phyloP scores from a whole-genome alignment of 2,329 filamentous ascomycete species.

The Fulvia fulva region DNA sequence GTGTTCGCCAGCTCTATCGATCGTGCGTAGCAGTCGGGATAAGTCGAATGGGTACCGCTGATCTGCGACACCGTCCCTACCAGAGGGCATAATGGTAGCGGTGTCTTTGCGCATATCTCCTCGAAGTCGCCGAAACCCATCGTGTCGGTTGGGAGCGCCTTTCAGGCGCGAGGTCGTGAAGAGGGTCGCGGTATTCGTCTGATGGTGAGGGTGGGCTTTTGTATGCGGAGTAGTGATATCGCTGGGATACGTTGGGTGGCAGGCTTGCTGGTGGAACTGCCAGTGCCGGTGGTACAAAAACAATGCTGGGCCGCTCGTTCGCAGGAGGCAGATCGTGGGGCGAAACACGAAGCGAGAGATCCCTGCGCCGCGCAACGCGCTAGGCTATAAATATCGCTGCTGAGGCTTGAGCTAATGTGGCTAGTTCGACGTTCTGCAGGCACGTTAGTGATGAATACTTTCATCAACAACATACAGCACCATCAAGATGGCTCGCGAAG shows the following conservation, averaged over 20 bases:
- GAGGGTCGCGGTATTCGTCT: not conserved
- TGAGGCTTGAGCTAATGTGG: no score
- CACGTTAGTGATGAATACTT: not conserved
- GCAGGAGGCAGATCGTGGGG: not conserved
- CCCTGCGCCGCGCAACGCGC: not conserved
- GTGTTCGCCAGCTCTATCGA: slow-evolving; percentile 97
- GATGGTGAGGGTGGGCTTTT: not conserved
- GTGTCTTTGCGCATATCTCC: slow-evolving; percentile 75
- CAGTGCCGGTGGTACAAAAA: not conserved
- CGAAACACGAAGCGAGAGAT: not conserved
- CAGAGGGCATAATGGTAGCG: slow-evolving; percentile 81
- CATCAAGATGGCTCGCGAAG: not conserved
- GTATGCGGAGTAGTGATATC: not conserved
- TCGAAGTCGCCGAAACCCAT: slow-evolving; percentile 93
- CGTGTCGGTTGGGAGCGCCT: slow-evolving; percentile 36
- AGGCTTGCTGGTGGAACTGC: not conserved
- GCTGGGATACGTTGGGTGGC: not conserved
- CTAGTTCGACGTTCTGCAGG: not conserved
- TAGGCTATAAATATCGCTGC: not conserved
- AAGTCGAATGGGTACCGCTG: slow-evolving; percentile 63
- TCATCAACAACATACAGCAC: not conserved
- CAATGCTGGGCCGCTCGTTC: not conserved
- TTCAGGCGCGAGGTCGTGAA: slow-evolving; percentile 1
- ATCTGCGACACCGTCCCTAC: slow-evolving; percentile 72
- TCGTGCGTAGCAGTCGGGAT: slow-evolving; percentile 86